These are phyloP conservation scores for Aquilaria malaccensis DNA, from an alignment of 345 rosid species.

Conservation along the genomic window DNA sequence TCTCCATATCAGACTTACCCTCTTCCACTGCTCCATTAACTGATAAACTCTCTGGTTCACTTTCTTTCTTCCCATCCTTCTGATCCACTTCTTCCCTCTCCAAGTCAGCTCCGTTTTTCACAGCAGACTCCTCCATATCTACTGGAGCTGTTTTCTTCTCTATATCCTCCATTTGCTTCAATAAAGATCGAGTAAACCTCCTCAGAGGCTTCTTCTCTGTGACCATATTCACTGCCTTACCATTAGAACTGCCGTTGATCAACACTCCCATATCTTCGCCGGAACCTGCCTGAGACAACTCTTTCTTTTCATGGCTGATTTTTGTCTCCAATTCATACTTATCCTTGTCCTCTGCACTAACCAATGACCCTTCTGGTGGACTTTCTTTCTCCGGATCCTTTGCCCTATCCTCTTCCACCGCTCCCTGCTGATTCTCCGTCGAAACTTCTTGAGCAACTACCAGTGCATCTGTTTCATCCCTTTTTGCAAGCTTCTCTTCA, in stretches of 20 bases:
- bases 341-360: not conserved
- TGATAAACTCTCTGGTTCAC: not conserved
- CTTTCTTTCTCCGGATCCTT: not conserved
- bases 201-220: constrained; percentile 17
- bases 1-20: not conserved
- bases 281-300: constrained; percentile 16
- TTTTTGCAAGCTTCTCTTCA: not conserved
- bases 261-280: constrained; percentile 12
- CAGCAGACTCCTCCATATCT: not conserved
- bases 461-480: constrained; percentile 1
- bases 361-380: not conserved
- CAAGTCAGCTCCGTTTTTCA: constrained; percentile 8
- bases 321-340: not conserved
- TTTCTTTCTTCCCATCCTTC: constrained; percentile 1
- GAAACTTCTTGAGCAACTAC: not conserved
- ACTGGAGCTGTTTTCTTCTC: not conserved
- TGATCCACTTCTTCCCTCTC: not conserved
- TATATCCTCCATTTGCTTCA: constrained; percentile 25
- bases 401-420: not conserved
- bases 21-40: not conserved
- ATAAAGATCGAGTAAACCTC: constrained; percentile 47
- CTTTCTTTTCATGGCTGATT: not conserved
- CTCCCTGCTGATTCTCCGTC: no score
- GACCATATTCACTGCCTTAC: constrained; percentile 13
- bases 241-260: constrained; percentile 7